These are phyloP conservation scores for Leptographium flavum DNA, from an alignment of 2,329 filamentous ascomycete species.

Conservation along the genomic window DNA sequence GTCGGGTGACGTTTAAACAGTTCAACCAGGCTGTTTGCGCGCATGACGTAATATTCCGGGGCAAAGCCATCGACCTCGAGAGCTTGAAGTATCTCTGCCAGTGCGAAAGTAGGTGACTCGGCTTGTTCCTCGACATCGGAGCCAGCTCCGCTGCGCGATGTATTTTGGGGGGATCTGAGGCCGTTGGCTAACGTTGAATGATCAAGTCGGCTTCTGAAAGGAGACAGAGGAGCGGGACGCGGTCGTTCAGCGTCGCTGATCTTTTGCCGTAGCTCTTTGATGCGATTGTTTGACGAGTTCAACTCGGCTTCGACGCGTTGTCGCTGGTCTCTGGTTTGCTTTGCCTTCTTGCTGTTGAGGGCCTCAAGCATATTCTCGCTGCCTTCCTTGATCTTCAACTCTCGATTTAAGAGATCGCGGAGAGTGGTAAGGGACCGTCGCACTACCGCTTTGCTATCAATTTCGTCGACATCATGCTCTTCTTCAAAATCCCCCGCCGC, in stretches of 20 bases:
- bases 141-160: constrained; percentile 37
- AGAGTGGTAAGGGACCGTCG: constrained; percentile 65
- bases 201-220: constrained; percentile 38
- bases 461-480: background rate
- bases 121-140: constrained; percentile 53
- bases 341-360: constrained; percentile 84
- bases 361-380: constrained; percentile 97
- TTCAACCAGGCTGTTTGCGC: constrained; percentile 85
- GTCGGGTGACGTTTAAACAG: constrained; percentile 89
- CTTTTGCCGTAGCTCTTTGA: constrained; percentile 44
- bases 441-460: constrained; percentile 24
- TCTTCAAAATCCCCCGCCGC: constrained; percentile 29
- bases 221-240: constrained; percentile 33
- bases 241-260: constrained; percentile 45
- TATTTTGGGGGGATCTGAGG: constrained; percentile 43
- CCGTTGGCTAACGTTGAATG: constrained; percentile 26
- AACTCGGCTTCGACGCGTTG: constrained; percentile 74
- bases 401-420: constrained; percentile 78
- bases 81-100: constrained; percentile 81
- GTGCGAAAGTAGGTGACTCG: constrained; percentile 82
- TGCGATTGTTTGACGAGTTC: constrained; percentile 68
- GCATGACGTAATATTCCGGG: constrained; percentile 88
- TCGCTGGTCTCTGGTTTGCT: constrained; percentile 81
- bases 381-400: constrained; percentile 94
- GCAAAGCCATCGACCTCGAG: constrained; percentile 77